Percentiles rank a stretch among this genome's conserved stretches.
These are phyloP conservation scores for Yarrowia osloensis DNA, from an alignment of 805 yeast species.

Conservation along the genomic window DNA sequence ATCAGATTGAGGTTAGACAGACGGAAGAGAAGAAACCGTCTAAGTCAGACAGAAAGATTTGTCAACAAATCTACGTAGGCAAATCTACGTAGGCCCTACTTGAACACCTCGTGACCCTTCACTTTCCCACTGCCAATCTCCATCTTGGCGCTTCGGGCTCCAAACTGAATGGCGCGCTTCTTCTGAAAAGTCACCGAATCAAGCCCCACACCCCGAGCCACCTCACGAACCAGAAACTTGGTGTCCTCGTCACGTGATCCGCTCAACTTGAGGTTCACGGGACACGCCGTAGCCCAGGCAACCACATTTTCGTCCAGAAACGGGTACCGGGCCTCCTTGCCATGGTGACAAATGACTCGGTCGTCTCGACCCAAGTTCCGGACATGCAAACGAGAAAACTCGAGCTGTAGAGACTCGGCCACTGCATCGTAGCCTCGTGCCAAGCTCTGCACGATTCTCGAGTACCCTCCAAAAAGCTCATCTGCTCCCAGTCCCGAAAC, in stretches of 20 bases:
- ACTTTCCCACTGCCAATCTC: slow-evolving; percentile 73
- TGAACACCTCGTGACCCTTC: slow-evolving; percentile 62
- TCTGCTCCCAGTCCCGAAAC: slow-evolving; percentile 97
- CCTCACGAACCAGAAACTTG: slow-evolving; percentile 61
- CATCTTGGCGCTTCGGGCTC: slow-evolving; percentile 93
- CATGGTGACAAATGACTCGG: slow-evolving; percentile 81
- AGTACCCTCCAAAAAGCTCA: slow-evolving; percentile 94
- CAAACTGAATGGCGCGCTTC: slow-evolving; percentile 95
- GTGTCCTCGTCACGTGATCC: slow-evolving; percentile 44
- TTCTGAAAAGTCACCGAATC: slow-evolving; percentile 66
- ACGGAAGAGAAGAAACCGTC: too few relatives aligned
- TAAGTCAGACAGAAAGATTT: too few relatives aligned
- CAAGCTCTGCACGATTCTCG: slow-evolving; percentile 60
- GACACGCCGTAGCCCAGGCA: slow-evolving; percentile 39
- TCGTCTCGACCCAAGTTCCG: slow-evolving; percentile 92
- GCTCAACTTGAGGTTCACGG: slow-evolving; percentile 47
- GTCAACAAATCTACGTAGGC: too few relatives aligned
- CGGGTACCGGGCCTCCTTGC: slow-evolving; percentile 88
- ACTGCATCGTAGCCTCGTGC: slow-evolving; percentile 49
- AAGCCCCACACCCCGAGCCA: slow-evolving; percentile 56
- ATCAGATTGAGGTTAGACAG: too few relatives aligned
- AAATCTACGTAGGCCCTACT: too few relatives aligned
- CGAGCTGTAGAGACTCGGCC: slow-evolving; percentile 61
- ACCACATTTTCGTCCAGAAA: slow-evolving; percentile 69
- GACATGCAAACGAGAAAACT: slow-evolving; percentile 70